A percentile compares a stretch with the other conserved stretches of the same genome.
These are phyloP conservation scores for Reticulascus tulasneorum DNA, from an alignment of 2,329 filamentous ascomycete genomes.

Conservation along the genomic window DNA sequence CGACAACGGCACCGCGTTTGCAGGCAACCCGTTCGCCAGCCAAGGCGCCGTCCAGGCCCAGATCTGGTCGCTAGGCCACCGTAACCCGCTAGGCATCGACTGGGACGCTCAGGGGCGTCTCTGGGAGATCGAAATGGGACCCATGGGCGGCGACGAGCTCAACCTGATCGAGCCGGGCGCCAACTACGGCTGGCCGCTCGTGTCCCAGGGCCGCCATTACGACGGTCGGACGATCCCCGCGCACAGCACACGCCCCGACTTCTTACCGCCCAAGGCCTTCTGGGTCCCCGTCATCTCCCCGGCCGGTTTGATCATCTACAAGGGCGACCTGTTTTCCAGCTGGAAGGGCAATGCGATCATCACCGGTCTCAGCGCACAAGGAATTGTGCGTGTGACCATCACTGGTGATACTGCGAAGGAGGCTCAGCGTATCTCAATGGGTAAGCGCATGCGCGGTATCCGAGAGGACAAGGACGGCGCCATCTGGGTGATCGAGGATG, in stretches of 20 bases:
- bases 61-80: slow-evolving; percentile 27
- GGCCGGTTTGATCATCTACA: slow-evolving; percentile 29
- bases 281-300: slow-evolving; percentile 31
- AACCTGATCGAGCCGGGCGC: slow-evolving; percentile 28
- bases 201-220: slow-evolving; percentile 27
- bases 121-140: slow-evolving; percentile 31
- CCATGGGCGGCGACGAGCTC: slow-evolving; percentile 30
- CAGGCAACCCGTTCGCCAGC: slow-evolving; percentile 27
- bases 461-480: slow-evolving; percentile 25
- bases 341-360: slow-evolving; percentile 30
- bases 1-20: slow-evolving; percentile 26
- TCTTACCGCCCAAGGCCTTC: slow-evolving; percentile 25
- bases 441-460: slow-evolving; percentile 27
- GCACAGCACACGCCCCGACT: slow-evolving; percentile 26
- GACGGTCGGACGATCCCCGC: slow-evolving; percentile 24
- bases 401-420: slow-evolving; percentile 25
- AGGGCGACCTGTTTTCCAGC: slow-evolving; percentile 25
- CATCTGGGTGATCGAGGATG: slow-evolving; percentile 29
- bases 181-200: slow-evolving; percentile 30
- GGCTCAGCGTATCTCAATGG: slow-evolving; percentile 26
- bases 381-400: slow-evolving; percentile 25
- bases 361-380: slow-evolving; percentile 21
- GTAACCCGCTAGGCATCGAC: slow-evolving; percentile 30
- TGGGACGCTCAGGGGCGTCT: slow-evolving; percentile 27
- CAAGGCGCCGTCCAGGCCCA: slow-evolving; percentile 22